These are phyloP conservation scores for Cladosporium oxysporum DNA, from an alignment of 2,329 filamentous ascomycete genomes.

Conservation along the genomic window DNA sequence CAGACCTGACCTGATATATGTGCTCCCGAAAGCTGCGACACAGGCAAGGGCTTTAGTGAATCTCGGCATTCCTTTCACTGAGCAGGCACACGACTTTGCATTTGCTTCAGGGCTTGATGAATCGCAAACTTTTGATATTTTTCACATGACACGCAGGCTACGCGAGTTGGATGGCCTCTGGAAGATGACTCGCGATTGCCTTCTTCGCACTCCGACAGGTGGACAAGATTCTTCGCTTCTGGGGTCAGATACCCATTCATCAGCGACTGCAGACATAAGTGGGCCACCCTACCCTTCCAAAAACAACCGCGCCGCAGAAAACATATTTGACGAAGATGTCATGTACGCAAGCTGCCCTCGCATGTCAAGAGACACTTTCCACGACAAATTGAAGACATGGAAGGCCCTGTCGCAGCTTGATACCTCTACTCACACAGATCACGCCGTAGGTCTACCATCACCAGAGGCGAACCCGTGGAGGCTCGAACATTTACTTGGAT, in stretches of 20 bases:
- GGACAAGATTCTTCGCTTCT: neutral
- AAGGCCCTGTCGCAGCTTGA: neutral
- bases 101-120: neutral
- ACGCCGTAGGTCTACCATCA: neutral
- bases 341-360: neutral
- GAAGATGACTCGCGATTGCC: neutral
- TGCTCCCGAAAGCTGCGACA: neutral
- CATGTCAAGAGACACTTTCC: neutral
- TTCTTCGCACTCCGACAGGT: neutral
- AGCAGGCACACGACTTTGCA: neutral
- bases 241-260: neutral
- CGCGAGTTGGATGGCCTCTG: neutral
- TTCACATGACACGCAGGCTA: neutral
- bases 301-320: neutral
- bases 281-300: too few relatives aligned
- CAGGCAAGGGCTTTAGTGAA: neutral
- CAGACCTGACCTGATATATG: neutral
- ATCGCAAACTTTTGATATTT: neutral
- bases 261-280: neutral
- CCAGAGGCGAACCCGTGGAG: neutral
- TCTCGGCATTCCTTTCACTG: neutral
- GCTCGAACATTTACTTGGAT: neutral
- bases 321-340: neutral
- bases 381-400: neutral
- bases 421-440: neutral